Evolutionary conservation across 2,329 filamentous ascomycete genomes (phyloP), one percentile per base, ranked within the genome.

Genomic region (Zasmidium angulare): DNA sequence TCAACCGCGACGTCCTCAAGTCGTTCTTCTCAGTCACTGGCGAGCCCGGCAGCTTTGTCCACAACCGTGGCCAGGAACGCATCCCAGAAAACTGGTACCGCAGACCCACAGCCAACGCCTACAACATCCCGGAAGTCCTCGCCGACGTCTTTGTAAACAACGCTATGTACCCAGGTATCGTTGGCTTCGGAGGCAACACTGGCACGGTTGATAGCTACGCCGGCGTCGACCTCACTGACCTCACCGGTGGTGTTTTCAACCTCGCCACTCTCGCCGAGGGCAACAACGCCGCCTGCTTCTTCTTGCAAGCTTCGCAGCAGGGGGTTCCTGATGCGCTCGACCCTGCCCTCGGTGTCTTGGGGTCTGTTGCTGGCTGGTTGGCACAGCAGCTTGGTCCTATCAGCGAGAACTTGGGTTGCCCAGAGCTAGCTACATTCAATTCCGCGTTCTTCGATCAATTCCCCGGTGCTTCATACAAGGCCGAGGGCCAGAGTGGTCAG

Each of bases 191-290:
- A 21, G 74, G 74, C 23, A 76, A 76, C 65, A 74, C 71, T n/a
- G 73, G 73, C 21, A 71, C 62, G 1, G 56, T 63, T 6, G 71
- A 75, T 62, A 68, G 68, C 23, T 76, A 74, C 66, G 65, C 66
- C 21, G 72, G 72, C 4, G 51, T 77, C 36, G 68, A 77, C 56
- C 55, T 75, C 3, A 57, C 50, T 11, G 63, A 76, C 40, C 57
- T 78, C 7, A 77, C 74, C 14, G 70, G 70, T 11, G 77, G 77
- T 26, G 69, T 80, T 0, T 76, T 78, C 58, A 81, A 79, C 36
- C 49, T 31, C 3, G 56, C 58, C 9, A 51, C 47, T n/a, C 57
- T 66, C 9, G n/a, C 62, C 31, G 22, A 64, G 29, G 62, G 58
- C 24, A 55, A 54, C 21, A 55, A 54, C 51, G 29, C 31, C 4